Evolutionary conservation across 1,284 basidiomycete species (phyloP), one percentile per base, ranked within the genome.

Genomic region (Hymenochaete sp.): DNA sequence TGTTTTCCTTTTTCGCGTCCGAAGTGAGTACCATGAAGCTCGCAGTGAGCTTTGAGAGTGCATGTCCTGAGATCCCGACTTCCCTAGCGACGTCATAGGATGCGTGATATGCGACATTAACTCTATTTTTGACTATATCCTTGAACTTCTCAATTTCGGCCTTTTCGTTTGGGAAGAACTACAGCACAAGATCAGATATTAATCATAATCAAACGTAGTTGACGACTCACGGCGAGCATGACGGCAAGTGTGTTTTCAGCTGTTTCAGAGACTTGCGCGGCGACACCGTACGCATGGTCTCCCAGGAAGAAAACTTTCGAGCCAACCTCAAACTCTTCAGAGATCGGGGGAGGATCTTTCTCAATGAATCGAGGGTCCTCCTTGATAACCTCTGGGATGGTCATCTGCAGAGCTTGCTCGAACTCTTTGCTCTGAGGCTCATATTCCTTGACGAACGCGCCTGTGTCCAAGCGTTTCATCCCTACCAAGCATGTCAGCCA

Each of bases 221-320:
- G 33, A 28, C 33, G 3, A 68, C 82, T 53, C 57, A 92, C 87
- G 18, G 89, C 89, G 47, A 96, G 73, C 42, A 83, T 68, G 49
- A 93, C 83, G 26, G 83, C 82, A 24, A 96, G 65, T 0, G 77
- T 70, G 6, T 73, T 71, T 5, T 82, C 72, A 0, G 73, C 73
- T 0, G 90, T 87, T 0, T 66, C 72, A 25, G 77, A 72, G 7
- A 99, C 90, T 57, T 92, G 87, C 0, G 92, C 92, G 4, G 96
- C 92, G 3, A 87, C 82, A n/a, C 96, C 96, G 59, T 96, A 98
- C 0, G 86, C 87, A 56, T 90, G 82, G 53, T 86, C 81, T 16
- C 93, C 93, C 4, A 98, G 74, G 79, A 97, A 98, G 66, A 99
- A 96, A 33, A 98, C 86, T 57, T 85, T 90, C 60, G 81, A 86